Base-by-base conservation (phyloP, 495 filamentous ascomycete species). In the Hypoxylon fuscum region DNA sequence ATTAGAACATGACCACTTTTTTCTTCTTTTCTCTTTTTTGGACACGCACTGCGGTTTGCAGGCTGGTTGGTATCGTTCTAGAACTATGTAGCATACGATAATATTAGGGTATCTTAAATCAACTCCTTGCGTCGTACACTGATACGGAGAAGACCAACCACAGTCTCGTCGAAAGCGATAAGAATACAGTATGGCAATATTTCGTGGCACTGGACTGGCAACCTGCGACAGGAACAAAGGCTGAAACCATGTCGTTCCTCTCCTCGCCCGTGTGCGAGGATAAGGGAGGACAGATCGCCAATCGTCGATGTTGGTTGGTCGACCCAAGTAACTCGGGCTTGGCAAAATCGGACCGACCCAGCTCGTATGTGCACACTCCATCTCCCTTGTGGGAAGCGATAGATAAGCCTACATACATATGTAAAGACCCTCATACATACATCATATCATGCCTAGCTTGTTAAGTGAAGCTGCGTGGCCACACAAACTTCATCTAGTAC, bases 311-410 rank as follows among this genome's bases (percentile, higher is more conserved):
- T 27, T 47, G 12, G 38, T 50, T 50, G 37, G 41, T n/a, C 23
- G 7, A 27, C 18, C 37, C 18, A 31, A 34, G 37, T 42, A 27
- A 25, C 20, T 21, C 47, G 45, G 54, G 54, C 61, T 59, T 64
- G 61, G 54, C 61, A 59, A 49, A 64, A 58, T 64, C 61, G 61
- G 61, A 44, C 61, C 61, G 61, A 64, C 22, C 59, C 14, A 49
- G 14, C 25, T 49, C 14, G 21, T 35, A 14, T 25, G 4, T 51
- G 17, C 20, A 42, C 14, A 22, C 2, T 41, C 22, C 20, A 15
- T 43, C 7, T 10, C 9, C 20, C 8, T 43, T 21, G n/a, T n/a
- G n/a, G 25, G 25, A 27, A 27, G 4, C 8, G 8, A 27, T 4
- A 23, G 41, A 43, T 43, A 22, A 25, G 41, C 20, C 15, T 41